phyloP scores from a whole-genome alignment of 441 rosid species.

The Macaranga tanarius region DNA sequence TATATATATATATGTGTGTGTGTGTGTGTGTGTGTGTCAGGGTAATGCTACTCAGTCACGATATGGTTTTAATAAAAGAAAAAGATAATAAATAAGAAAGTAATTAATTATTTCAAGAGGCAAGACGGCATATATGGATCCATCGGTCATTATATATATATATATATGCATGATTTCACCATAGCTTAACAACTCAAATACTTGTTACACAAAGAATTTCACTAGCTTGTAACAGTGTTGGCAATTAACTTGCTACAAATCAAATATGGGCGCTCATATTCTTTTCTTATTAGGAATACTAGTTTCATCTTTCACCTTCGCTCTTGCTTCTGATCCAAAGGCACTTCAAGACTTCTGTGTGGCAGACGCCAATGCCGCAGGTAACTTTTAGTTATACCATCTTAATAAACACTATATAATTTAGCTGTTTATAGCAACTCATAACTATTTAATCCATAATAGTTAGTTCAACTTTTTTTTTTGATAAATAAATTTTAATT shows the following conservation, averaged over 20 bases:
- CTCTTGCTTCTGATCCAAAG: slow-evolving; percentile 18
- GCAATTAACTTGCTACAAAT: background rate
- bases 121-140: background rate
- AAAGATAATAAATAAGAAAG: too few species aligned
- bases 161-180: background rate
- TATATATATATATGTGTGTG: too few species aligned
- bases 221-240: too few species aligned
- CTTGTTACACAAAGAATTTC: too few species aligned
- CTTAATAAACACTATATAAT: background rate
- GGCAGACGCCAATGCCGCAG: slow-evolving; percentile 16
- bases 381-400: background rate
- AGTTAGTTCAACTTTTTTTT: too few species aligned
- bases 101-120: background rate
- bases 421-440: too few species aligned
- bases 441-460: too few species aligned
- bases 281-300: slow-evolving; percentile 3
- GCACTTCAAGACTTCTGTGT: slow-evolving; percentile 37
- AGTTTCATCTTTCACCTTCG: background rate
- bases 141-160: background rate
- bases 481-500: too few species aligned
- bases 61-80: background rate
- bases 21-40: too few species aligned
- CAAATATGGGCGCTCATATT: slow-evolving; percentile 22
- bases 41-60: background rate
- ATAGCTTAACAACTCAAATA: background rate